A percentile compares a stretch with the other conserved stretches of the same genome.
These are phyloP conservation scores for Xylariales sp. DNA, from an alignment of 2,329 filamentous ascomycete genomes.

Conservation along the genomic window DNA sequence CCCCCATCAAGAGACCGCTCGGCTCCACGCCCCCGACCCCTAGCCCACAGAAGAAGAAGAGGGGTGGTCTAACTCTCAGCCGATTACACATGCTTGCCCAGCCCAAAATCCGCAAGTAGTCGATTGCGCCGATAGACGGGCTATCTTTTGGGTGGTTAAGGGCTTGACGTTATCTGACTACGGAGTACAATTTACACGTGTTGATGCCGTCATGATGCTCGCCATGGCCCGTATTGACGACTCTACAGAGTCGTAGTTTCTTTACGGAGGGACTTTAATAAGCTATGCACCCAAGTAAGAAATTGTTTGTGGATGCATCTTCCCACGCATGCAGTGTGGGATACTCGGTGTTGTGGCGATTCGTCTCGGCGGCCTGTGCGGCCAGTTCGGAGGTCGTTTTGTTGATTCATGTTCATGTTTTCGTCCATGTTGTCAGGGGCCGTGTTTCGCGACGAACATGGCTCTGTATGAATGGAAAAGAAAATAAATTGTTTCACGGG, in stretches of 20 bases:
- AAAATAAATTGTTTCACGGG: constrained; percentile 19
- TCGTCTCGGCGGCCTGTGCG: no score
- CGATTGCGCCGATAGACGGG: neutral
- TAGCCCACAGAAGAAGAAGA: constrained; percentile 65
- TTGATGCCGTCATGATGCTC: constrained; percentile 18
- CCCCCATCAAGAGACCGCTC: constrained; percentile 52
- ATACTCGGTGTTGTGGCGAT: neutral
- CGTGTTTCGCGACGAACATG: constrained; percentile 5
- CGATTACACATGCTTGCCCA: constrained; percentile 71
- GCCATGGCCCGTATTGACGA: neutral
- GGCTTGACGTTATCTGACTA: constrained; percentile 22
- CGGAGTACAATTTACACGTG: constrained; percentile 22
- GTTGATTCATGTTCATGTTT: constrained; percentile 20
- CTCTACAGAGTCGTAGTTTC: neutral
- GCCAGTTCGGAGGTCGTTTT: neutral
- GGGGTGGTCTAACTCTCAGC: constrained; percentile 65
- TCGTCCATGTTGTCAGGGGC: neutral
- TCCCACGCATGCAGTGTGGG: neutral
- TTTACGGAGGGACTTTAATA: neutral
- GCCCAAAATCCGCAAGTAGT: constrained; percentile 66
- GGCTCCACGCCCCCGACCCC: constrained; percentile 45
- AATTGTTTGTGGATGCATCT: neutral
- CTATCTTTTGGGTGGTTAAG: constrained; percentile 1
- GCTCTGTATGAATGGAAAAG: constrained; percentile 34
- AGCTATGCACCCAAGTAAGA: neutral